Conservation (phyloP, 257 asterid genomes). For the Eucommia ulmoides region DNA sequence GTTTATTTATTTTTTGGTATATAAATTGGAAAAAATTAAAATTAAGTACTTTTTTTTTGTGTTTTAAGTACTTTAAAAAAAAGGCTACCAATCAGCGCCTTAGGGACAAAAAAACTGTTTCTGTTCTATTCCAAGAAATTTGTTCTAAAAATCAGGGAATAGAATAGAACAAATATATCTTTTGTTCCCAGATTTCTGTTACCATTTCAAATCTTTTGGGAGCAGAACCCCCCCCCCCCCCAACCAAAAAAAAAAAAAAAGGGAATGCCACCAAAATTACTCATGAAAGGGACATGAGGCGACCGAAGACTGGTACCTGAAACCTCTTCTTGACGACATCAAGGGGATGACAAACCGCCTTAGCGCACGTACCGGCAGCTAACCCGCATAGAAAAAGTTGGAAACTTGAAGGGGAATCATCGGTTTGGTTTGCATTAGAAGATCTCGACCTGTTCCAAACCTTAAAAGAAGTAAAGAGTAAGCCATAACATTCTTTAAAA, state of each 20-base stretch:
- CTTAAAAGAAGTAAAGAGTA: too few species aligned
- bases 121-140: too few species aligned
- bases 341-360: slow-evolving; percentile 90
- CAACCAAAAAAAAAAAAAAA: background rate
- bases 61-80: too few species aligned
- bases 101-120: too few species aligned
- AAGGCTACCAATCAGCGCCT: too few species aligned
- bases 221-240: too few species aligned
- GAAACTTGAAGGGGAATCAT: slow-evolving; percentile 49
- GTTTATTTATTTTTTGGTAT: background rate
- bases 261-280: background rate
- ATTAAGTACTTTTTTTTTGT: background rate
- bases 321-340: slow-evolving; percentile 96
- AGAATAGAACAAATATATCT: too few species aligned
- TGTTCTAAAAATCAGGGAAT: background rate
- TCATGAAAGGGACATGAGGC: background rate
- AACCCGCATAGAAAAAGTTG: slow-evolving; percentile 77
- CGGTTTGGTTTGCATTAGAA: slow-evolving; percentile 17
- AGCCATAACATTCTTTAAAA: too few species aligned
- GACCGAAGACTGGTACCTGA: slow-evolving; percentile 39
- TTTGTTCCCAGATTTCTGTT: background rate
- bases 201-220: too few species aligned
- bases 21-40: background rate
- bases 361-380: slow-evolving; percentile 84
- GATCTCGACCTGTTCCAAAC: slow-evolving; percentile 50